Evolutionary conservation across 164 flowering plant species (phyloP).

Genomic region (Chimonanthus praecox): DNA sequence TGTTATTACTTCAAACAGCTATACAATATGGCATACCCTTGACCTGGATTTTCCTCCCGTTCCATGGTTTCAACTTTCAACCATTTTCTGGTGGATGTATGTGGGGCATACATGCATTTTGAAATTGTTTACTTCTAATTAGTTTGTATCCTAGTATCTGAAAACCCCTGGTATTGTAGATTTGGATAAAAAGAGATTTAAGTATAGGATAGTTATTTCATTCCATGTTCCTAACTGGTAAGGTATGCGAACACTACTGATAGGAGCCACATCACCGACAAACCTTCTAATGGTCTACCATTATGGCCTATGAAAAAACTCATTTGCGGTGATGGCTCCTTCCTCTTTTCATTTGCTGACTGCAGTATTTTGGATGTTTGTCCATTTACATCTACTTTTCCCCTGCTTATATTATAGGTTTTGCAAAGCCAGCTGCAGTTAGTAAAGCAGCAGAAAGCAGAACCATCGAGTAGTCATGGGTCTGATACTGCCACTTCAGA

Average conservation of each 20-base stretch:
- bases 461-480: background rate
- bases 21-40: background rate
- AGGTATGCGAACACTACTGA: background rate
- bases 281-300: background rate
- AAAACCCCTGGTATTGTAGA: no score
- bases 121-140: background rate
- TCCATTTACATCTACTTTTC: background rate
- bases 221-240: background rate
- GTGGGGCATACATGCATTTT: background rate
- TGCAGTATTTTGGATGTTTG: background rate
- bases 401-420: conserved; percentile 6
- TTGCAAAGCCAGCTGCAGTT: conserved; percentile 20
- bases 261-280: background rate
- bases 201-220: no score
- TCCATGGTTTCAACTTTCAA: background rate
- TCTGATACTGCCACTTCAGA: background rate
- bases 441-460: conserved; percentile 12
- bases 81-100: background rate
- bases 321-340: background rate
- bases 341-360: background rate
- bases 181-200: no score
- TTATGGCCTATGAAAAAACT: no score
- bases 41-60: background rate
- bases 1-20: background rate
- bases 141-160: no score